Percentiles rank a stretch among this genome's conserved stretches.
phyloP scores from a whole-genome alignment of 106 monocot species.

The Ottelia alismoides region DNA sequence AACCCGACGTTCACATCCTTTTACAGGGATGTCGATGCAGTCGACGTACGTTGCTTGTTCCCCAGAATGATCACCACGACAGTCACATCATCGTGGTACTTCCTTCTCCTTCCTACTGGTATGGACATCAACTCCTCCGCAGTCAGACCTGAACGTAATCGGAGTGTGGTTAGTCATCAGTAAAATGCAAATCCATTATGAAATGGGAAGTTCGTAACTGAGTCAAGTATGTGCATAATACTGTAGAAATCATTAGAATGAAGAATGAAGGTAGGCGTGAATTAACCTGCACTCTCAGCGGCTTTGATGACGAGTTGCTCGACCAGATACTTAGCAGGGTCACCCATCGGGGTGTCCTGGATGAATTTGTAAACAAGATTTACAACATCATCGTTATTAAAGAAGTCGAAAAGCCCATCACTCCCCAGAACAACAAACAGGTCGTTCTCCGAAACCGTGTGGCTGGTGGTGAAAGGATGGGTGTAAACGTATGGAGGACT shows the following conservation, averaged over 20 bases:
- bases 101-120: conserved; percentile 69
- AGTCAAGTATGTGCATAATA: background rate
- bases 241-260: background rate
- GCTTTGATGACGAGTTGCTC: conserved; percentile 60
- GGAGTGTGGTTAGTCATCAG: background rate
- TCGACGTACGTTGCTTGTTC: conserved; percentile 48
- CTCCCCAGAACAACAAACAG: conserved; percentile 78
- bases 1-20: no score
- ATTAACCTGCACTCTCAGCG: conserved; percentile 59
- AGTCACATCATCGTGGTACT: conserved; percentile 92
- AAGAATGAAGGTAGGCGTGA: background rate
- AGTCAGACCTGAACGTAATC: conserved; percentile 34
- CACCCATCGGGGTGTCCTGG: conserved; percentile 46
- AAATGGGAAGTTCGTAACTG: background rate
- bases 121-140: conserved; percentile 73
- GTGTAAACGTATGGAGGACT: conserved; percentile 69
- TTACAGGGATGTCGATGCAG: conserved; percentile 44
- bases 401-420: conserved; percentile 87
- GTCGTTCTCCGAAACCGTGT: conserved; percentile 53
- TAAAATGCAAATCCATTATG: background rate
- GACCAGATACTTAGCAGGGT: conserved; percentile 84
- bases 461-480: conserved; percentile 54
- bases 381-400: conserved; percentile 61
- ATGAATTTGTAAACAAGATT: conserved; percentile 52
- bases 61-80: conserved; percentile 89